phyloP scores from a whole-genome alignment of 2,329 filamentous ascomycete species.

The Aspergillus sp. region DNA sequence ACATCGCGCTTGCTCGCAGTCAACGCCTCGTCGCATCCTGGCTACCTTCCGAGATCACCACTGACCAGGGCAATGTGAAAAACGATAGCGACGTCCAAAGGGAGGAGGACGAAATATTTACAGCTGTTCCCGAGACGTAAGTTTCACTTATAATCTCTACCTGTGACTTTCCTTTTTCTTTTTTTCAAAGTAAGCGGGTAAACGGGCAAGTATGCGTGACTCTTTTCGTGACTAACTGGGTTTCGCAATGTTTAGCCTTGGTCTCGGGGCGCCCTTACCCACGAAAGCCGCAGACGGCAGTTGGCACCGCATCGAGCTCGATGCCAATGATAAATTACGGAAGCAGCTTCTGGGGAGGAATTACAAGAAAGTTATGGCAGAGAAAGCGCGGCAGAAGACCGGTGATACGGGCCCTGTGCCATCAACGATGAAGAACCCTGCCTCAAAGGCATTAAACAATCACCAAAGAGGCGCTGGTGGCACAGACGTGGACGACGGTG shows the following conservation, averaged over 20 bases:
- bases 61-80: slow-evolving; percentile 39
- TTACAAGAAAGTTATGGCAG: slow-evolving; percentile 40
- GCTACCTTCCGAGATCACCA: slow-evolving; percentile 51
- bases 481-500: slow-evolving; percentile 22
- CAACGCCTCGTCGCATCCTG: slow-evolving; percentile 57
- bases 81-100: slow-evolving; percentile 47
- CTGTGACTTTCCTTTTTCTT: too few species aligned
- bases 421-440: not conserved
- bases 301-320: slow-evolving; percentile 41
- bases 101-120: slow-evolving; percentile 57
- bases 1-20: slow-evolving; percentile 54
- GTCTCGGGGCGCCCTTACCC: slow-evolving; percentile 49
- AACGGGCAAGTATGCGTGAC: too few species aligned
- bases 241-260: slow-evolving; percentile 36
- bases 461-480: not conserved
- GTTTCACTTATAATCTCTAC: slow-evolving; percentile 15
- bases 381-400: slow-evolving; percentile 41
- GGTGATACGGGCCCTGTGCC: not conserved
- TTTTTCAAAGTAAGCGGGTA: too few species aligned
- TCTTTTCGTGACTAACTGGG: not conserved
- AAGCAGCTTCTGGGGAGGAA: slow-evolving; percentile 48
- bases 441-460: not conserved
- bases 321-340: slow-evolving; percentile 46
- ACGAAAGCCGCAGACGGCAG: slow-evolving; percentile 40
- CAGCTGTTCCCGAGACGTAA: slow-evolving; percentile 55